Conservation (phyloP, 306 rosid genomes). For the Leucaena leucocephala region DNA sequence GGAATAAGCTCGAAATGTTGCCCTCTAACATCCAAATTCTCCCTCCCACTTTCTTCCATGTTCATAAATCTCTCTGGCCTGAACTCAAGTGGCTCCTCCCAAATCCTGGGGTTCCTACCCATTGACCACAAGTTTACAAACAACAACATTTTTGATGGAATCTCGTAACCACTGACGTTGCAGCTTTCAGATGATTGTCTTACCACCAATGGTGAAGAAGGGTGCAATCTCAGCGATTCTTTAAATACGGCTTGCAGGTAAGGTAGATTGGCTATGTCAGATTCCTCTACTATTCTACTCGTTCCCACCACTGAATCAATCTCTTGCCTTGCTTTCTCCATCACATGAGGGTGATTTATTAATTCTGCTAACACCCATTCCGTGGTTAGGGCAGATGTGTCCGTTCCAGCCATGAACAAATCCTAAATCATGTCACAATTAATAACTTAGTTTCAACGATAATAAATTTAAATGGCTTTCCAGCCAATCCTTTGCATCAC, state of each 20-base stretch:
- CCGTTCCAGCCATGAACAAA: slow-evolving; percentile 57
- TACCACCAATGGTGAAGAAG: slow-evolving; percentile 56
- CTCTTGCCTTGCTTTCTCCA: slow-evolving; percentile 72
- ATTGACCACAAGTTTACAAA: slow-evolving; percentile 68
- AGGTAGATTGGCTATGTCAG: slow-evolving; percentile 63
- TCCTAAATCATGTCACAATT: slow-evolving; percentile 40
- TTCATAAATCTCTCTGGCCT: slow-evolving; percentile 61
- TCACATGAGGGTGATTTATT: slow-evolving; percentile 58
- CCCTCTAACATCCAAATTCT: slow-evolving; percentile 51
- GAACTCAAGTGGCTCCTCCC: slow-evolving; percentile 68
- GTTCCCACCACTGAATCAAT: slow-evolving; percentile 45
- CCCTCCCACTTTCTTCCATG: slow-evolving; percentile 34
- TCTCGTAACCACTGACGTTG: slow-evolving; percentile 52
- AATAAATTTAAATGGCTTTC: neutral
- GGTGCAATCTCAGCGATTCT: slow-evolving; percentile 77
- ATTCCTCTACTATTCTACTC: slow-evolving; percentile 53
- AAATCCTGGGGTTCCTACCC: slow-evolving; percentile 59
- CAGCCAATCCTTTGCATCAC: neutral
- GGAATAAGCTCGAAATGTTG: slow-evolving; percentile 55
- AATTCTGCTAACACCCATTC: slow-evolving; percentile 69
- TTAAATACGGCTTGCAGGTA: slow-evolving; percentile 68
- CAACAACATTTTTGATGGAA: slow-evolving; percentile 51
- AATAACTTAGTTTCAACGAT: neutral
- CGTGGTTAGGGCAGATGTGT: slow-evolving; percentile 47
- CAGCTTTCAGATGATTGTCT: slow-evolving; percentile 53